phyloP scores from a whole-genome alignment of 768 basidiomycete species.

The Leccinum disarticulatum region DNA sequence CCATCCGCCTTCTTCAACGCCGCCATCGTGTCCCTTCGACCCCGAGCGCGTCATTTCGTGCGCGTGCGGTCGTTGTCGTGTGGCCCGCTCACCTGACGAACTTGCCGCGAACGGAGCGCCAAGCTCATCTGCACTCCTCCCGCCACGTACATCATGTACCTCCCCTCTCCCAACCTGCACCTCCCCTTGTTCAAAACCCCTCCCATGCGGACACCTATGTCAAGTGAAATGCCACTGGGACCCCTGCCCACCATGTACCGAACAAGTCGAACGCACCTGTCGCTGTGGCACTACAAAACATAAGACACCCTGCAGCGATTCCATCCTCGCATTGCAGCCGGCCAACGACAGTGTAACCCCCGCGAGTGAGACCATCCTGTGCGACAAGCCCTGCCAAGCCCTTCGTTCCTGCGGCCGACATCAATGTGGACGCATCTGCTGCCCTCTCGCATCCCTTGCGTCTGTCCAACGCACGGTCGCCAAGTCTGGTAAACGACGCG shows the following conservation, averaged over 20 bases:
- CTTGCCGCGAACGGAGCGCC: slow-evolving; percentile 4
- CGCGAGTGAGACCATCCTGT: slow-evolving; percentile 67
- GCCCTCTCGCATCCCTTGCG: slow-evolving; percentile 75
- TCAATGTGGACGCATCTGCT: slow-evolving; percentile 82
- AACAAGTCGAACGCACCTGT: slow-evolving; percentile 73
- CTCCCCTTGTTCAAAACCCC: slow-evolving; percentile 62
- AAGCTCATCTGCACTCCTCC: slow-evolving; percentile 24
- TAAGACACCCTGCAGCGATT: slow-evolving; percentile 45
- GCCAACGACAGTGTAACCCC: slow-evolving; percentile 21
- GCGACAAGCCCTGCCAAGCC: slow-evolving; percentile 76
- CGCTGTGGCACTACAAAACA: slow-evolving; percentile 76
- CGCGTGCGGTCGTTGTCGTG: slow-evolving; percentile 68
- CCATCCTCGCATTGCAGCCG: slow-evolving; percentile 12
- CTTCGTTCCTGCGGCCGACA: slow-evolving; percentile 85
- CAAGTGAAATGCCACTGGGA: slow-evolving; percentile 69
- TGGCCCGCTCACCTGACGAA: slow-evolving; percentile 39
- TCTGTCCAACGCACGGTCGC: slow-evolving; percentile 54
- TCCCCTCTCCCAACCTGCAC: slow-evolving; percentile 81
- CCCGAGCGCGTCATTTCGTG: slow-evolving; percentile 69
- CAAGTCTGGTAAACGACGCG: slow-evolving; percentile 48
- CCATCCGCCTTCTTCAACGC: slow-evolving; percentile 64
- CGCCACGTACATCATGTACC: slow-evolving; percentile 54
- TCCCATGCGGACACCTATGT: slow-evolving; percentile 78
- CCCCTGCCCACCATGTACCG: slow-evolving; percentile 75
- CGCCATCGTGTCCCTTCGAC: slow-evolving; percentile 69